Percentiles rank a stretch among this genome's conserved stretches.
These are phyloP conservation scores for Mycena galericulata DNA, from an alignment of 768 basidiomycete species.

Conservation along the genomic window DNA sequence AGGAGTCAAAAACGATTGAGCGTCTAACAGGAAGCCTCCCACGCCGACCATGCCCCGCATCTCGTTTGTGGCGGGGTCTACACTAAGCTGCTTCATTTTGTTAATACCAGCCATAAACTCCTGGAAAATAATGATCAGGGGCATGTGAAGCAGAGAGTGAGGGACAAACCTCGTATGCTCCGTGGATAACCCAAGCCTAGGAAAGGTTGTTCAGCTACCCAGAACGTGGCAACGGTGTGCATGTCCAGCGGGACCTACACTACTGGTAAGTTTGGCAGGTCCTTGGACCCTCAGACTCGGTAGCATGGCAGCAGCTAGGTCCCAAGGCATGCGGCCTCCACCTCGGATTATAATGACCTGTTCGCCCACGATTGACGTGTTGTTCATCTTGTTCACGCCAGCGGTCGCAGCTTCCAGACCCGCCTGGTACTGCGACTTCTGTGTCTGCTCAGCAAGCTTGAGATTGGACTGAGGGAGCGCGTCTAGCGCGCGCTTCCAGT, in stretches of 20 bases:
- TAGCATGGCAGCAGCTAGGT: constrained; percentile 27
- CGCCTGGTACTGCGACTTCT: constrained; percentile 32
- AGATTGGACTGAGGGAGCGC: constrained; percentile 26
- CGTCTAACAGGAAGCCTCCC: neutral
- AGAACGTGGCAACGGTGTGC: too few species aligned
- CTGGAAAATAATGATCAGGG: neutral
- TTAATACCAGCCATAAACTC: constrained; percentile 27
- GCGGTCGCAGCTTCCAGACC: constrained; percentile 18
- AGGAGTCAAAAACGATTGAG: too few species aligned
- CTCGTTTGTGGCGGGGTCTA: neutral
- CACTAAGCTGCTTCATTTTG: constrained; percentile 12
- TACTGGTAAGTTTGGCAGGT: constrained; percentile 10
- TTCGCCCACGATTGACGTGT: neutral
- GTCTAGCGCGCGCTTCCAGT: constrained; percentile 34
- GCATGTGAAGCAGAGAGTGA: neutral
- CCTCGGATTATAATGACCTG: too few species aligned
- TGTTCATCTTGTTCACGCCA: neutral
- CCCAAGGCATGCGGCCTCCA: constrained; percentile 35
- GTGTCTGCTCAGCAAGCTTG: constrained; percentile 16
- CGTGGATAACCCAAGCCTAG: constrained; percentile 38
- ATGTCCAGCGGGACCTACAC: constrained; percentile 13
- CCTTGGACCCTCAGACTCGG: constrained; percentile 20
- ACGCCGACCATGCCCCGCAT: constrained; percentile 27
- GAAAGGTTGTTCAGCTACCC: neutral
- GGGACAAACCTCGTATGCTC: constrained; percentile 30